Percentiles rank a stretch among this genome's conserved stretches.
Evolutionary conservation across 2,329 filamentous ascomycete genomes (phyloP).

Genomic region (Fusarium sp.): DNA sequence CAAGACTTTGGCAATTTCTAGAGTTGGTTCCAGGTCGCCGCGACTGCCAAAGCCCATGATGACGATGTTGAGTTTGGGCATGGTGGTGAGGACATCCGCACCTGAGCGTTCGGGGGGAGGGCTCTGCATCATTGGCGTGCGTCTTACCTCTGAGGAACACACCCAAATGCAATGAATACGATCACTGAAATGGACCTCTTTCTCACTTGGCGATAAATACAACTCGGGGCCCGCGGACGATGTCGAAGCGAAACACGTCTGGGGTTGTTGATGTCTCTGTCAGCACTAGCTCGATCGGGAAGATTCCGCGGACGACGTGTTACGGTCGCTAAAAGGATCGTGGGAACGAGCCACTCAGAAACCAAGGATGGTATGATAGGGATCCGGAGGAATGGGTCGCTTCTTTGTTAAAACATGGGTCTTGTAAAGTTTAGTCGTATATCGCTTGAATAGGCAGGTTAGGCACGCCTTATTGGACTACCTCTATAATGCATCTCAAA

Average conservation of each 20-base stretch:
- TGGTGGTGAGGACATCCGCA: background rate
- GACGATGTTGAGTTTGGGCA: conserved; percentile 3
- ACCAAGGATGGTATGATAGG: background rate
- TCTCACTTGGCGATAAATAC: too few species aligned
- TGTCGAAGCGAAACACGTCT: background rate
- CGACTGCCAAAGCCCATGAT: conserved; percentile 7
- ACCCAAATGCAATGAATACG: too few species aligned
- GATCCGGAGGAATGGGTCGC: background rate
- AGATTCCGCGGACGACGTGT: background rate
- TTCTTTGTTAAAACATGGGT: background rate
- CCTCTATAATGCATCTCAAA: background rate
- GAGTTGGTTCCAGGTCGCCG: background rate
- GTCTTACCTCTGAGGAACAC: background rate
- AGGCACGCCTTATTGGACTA: background rate
- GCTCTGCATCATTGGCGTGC: background rate
- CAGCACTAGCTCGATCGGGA: background rate
- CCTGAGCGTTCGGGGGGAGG: too few species aligned
- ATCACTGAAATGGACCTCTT: too few species aligned
- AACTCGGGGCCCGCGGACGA: background rate
- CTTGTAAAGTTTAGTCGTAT: background rate
- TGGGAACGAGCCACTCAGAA: background rate
- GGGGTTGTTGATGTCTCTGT: background rate
- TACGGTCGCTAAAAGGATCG: background rate
- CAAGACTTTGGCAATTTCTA: conserved; percentile 6
- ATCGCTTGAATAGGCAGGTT: background rate